These are phyloP conservation scores for Angophora floribunda DNA, from an alignment of 345 rosid species.

Conservation along the genomic window DNA sequence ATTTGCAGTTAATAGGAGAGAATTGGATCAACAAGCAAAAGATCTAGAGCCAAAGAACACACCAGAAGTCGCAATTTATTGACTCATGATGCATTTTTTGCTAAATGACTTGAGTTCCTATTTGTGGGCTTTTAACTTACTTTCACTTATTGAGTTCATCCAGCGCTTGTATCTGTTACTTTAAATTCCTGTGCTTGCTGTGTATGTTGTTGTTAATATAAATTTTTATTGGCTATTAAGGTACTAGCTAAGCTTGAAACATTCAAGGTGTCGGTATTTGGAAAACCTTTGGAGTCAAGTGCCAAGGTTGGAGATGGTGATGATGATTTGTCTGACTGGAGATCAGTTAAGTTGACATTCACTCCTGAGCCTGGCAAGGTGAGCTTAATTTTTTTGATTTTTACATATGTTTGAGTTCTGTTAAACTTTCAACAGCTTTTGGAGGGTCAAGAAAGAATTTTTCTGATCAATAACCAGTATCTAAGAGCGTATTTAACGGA, in stretches of 20 bases:
- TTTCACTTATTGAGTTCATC: not conserved
- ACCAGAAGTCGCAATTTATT: not conserved
- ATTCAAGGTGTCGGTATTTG: constrained; percentile 51
- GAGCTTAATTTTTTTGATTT: not conserved
- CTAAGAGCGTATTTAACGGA: not conserved
- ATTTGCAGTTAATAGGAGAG: not conserved
- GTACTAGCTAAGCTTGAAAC: constrained; percentile 69
- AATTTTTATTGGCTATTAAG: constrained; percentile 14
- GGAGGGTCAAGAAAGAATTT: not conserved
- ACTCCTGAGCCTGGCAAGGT: constrained; percentile 70
- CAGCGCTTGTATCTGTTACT: not conserved
- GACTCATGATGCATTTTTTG: not conserved
- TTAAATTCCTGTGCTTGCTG: not conserved
- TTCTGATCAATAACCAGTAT: not conserved
- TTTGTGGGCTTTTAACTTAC: not conserved
- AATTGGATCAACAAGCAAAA: not conserved
- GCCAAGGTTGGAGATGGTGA: constrained; percentile 32
- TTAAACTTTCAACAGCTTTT: not conserved
- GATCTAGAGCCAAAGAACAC: not conserved
- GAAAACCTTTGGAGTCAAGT: constrained; percentile 28
- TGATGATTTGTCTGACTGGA: constrained; percentile 82
- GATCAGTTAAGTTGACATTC: constrained; percentile 43
- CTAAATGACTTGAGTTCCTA: not conserved
- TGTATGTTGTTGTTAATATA: not conserved
- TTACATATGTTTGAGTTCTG: not conserved